Evolutionary conservation across 768 basidiomycete genomes (phyloP), one percentile per base, ranked within the genome.

Genomic region (Boletus tylopilopsis): DNA sequence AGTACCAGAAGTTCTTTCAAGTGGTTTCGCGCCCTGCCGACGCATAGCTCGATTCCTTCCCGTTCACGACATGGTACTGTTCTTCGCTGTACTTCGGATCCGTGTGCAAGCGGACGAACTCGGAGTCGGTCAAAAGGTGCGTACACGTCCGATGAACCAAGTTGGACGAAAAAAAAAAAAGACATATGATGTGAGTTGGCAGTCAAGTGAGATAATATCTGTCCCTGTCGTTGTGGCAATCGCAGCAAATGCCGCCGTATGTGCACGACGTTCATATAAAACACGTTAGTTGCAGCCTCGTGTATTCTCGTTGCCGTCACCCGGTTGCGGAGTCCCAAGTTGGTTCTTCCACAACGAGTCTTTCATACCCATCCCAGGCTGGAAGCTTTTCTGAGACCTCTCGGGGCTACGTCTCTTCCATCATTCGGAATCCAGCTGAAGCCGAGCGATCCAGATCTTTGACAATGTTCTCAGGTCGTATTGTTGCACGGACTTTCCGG

Each of bases 211-310:
- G 50, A 45, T 61, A 48, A 61, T 36, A 19, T 21, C 6, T 40
- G 29, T 40, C 37, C 23, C 37, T 44, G 48, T 21, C 39, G n/a
- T 38, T 21, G 53, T 51, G 24, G 53, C 38, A 43, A 19, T 42
- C 40, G n/a, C n/a, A n/a, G n/a, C 51, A 42, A 61, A 60, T 55
- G 56, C 58, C 49, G 49, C 50, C 13, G 45, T 48, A 50, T 47
- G 22, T 21, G 44, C 54, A 52, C 44, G 49, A 39, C 52, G 44
- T 47, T 49, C 46, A 48, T 35, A 30, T 35, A 30, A 34, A 50
- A 55, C 52, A 51, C 53, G 56, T 52, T 54, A 57, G 53, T 51
- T 44, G 42, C 57, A 27, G 51, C 60, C 64, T 64, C 57, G 54
- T 67, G 60, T 57, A n/a, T 21, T 39, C 29, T 24, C 49, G 21